Base-by-base conservation (phyloP, 805 yeast species). In the Lachancea fermentati region DNA sequence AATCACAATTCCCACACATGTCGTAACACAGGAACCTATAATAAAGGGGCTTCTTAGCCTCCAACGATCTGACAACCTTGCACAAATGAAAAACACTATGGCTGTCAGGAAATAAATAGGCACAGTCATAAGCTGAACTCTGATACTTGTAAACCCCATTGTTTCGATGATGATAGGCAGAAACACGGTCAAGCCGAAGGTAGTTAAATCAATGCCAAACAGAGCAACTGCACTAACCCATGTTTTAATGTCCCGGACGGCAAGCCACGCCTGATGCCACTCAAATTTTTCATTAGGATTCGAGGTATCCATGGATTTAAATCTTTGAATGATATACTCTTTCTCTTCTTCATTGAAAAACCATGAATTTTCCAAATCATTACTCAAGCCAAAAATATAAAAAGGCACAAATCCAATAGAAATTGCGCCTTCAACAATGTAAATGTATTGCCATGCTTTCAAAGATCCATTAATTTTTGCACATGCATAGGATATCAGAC, bases 91-190 rank as follows among this genome's bases (percentile, higher is more conserved):
- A 32, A 81, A 74, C 25, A 74, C 65, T 4, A 81, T 87, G 54
- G 86, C 82, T 0, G 95, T 85, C 19, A 72, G 65, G 31, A 85
- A 68, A 89, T 94, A 87, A 15, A 95, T 94, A 49, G 86, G 88
- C 36, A 87, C 85, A 0, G 95, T 82, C 63, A 80, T 81, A 41
- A 81, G 74, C 60, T 87, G 87, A 7, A 94, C 91, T 41, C 74
- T 68, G 52, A 78, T 81, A 2, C 85, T 79, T 2, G 85, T 72
- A 67, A 80, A 49, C 45, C 68, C 60, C 59, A 62, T 43, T 42
- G 65, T 43, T 30, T 57, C 39, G 37, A 52, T 47, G 42, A 62
- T 54, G 24, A 66, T 62, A 43, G 70, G 70, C 51, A 67, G 26
- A 54, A 63, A 47, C 71, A 76, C 81, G 29, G 58, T 48, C 42